Conservation (phyloP, 306 rosid genomes). For the Quercus suber region DNA sequence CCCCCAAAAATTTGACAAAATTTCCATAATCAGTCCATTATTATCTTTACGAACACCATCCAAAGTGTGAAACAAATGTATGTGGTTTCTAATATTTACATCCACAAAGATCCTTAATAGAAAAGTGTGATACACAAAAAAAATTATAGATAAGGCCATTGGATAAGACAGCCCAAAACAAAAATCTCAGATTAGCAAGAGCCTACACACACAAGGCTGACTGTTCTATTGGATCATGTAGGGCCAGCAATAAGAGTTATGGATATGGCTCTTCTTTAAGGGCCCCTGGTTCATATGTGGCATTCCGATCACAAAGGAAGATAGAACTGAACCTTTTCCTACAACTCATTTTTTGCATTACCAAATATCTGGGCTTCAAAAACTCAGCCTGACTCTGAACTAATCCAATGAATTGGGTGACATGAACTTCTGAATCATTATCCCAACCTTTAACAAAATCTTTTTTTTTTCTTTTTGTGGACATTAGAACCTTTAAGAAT, state of each 20-base stretch:
- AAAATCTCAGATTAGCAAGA: too few species aligned
- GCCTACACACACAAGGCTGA: too few species aligned
- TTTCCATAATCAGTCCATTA: too few species aligned
- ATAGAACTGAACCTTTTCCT: constrained; percentile 3
- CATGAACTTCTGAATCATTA: too few species aligned
- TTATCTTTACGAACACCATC: not conserved
- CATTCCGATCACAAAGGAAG: constrained; percentile 10
- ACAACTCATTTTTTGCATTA: not conserved
- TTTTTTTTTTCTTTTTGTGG: too few species aligned
- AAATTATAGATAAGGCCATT: too few species aligned
- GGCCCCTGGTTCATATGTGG: constrained; percentile 2
- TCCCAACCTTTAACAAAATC: too few species aligned
- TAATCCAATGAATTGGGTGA: too few species aligned
- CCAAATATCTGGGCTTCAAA: too few species aligned
- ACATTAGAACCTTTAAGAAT: too few species aligned
- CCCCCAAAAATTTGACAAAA: not conserved
- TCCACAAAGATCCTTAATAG: not conserved
- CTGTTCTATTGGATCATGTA: not conserved
- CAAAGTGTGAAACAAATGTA: not conserved
- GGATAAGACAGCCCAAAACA: too few species aligned
- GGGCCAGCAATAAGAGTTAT: constrained; percentile 1
- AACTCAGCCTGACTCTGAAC: too few species aligned
- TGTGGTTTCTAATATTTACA: not conserved
- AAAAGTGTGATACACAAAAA: not conserved
- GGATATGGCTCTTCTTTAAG: constrained; percentile 24